These are phyloP conservation scores for Ceratocystis ficicola DNA, from an alignment of 2,329 filamentous ascomycete genomes.

Conservation along the genomic window DNA sequence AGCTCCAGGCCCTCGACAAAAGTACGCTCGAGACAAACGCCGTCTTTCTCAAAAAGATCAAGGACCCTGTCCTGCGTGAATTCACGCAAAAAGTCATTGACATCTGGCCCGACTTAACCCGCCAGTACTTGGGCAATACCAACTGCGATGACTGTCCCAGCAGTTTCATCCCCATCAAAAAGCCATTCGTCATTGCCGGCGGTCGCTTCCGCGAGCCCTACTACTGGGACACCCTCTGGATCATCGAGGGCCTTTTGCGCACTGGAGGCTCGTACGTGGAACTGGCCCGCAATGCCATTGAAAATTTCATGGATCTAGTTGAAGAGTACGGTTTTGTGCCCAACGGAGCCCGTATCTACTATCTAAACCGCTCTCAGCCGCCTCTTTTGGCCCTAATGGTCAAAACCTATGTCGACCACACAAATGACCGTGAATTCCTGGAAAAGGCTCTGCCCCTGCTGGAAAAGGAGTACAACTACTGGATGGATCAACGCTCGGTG, in stretches of 20 bases:
- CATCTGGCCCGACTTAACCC: slow-evolving; percentile 57
- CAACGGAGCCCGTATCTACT: slow-evolving; percentile 56
- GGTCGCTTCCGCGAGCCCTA: slow-evolving; percentile 60
- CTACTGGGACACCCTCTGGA: slow-evolving; percentile 62
- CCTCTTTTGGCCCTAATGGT: slow-evolving; percentile 56
- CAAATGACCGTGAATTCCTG: slow-evolving; percentile 47
- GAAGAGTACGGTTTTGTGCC: slow-evolving; percentile 54
- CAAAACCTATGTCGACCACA: slow-evolving; percentile 50
- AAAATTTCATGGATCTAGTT: slow-evolving; percentile 57
- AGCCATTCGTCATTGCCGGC: slow-evolving; percentile 57
- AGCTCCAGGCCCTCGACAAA: slow-evolving; percentile 43
- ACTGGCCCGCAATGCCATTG: slow-evolving; percentile 54
- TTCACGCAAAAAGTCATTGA: slow-evolving; percentile 53
- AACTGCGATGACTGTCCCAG: slow-evolving; percentile 49
- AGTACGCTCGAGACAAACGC: slow-evolving; percentile 44
- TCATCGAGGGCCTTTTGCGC: slow-evolving; percentile 51
- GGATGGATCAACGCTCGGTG: slow-evolving; percentile 48
- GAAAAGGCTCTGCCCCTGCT: slow-evolving; percentile 49
- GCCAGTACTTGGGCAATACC: slow-evolving; percentile 41
- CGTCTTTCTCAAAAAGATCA: slow-evolving; percentile 44
- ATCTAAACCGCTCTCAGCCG: slow-evolving; percentile 56
- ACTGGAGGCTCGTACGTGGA: slow-evolving; percentile 51
- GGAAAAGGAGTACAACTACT: slow-evolving; percentile 53
- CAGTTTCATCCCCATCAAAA: slow-evolving; percentile 54
- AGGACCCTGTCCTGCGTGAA: slow-evolving; percentile 46